These are phyloP conservation scores for Fusarium foetens DNA, from an alignment of 2,329 filamentous ascomycete genomes.

Conservation along the genomic window DNA sequence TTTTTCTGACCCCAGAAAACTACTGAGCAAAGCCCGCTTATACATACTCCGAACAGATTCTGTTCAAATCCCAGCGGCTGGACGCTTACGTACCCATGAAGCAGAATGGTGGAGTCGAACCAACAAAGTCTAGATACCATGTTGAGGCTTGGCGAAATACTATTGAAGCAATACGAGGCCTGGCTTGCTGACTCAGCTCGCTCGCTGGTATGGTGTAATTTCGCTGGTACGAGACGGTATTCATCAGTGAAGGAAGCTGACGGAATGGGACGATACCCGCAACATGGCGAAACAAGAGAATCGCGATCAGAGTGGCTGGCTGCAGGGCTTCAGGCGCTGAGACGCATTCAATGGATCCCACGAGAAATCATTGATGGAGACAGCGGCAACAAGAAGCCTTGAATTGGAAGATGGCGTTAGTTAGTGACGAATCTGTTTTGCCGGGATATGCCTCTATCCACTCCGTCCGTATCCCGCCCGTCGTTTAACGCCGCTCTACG, in stretches of 20 bases:
- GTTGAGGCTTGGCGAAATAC: conserved; percentile 32
- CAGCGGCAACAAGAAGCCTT: conserved; percentile 18
- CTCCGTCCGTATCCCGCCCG: not conserved
- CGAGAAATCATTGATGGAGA: conserved; percentile 18
- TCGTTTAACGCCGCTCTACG: conserved; percentile 25
- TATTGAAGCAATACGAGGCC: conserved; percentile 27
- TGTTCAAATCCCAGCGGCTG: conserved; percentile 5
- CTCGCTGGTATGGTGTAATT: conserved; percentile 21
- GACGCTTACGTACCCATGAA: conserved; percentile 21
- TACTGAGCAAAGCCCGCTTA: conserved; percentile 16
- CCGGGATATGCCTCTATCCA: conserved; percentile 21
- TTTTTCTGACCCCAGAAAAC: conserved; percentile 12
- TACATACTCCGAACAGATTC: not conserved
- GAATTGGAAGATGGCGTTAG: conserved; percentile 33
- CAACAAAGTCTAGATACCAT: conserved; percentile 11
- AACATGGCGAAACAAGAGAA: conserved; percentile 32
- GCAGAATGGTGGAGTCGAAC: conserved; percentile 27
- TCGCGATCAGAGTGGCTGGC: conserved; percentile 9
- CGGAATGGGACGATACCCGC: not conserved
- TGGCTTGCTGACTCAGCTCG: conserved; percentile 15
- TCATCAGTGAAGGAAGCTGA: conserved; percentile 16
- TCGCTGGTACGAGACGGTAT: conserved; percentile 14
- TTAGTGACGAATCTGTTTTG: conserved; percentile 36
- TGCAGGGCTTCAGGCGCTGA: conserved; percentile 6
- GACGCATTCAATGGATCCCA: conserved; percentile 9